phyloP scores from a whole-genome alignment of 768 basidiomycete species.

The Psilocybe tampanensis region DNA sequence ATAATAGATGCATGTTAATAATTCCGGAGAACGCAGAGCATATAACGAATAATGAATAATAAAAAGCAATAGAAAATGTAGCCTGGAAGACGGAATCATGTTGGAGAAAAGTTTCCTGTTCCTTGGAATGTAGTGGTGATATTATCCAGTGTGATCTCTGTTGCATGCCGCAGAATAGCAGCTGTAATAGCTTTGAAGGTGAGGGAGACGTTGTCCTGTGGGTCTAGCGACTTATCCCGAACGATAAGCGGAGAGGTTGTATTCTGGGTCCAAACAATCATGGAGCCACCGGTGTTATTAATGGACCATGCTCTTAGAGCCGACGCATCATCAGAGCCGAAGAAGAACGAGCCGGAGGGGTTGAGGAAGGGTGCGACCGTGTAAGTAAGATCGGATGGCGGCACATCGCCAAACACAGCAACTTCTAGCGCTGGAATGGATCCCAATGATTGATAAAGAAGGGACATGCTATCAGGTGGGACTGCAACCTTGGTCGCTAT shows the following conservation, averaged over 20 bases:
- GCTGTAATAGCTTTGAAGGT: slow-evolving; percentile 50
- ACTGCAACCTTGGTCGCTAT: slow-evolving; percentile 30
- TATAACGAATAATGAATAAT: slow-evolving; percentile 1
- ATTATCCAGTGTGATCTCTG: slow-evolving; percentile 40
- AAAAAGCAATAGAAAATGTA: background rate
- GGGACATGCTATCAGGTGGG: slow-evolving; percentile 43
- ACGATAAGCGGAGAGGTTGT: slow-evolving; percentile 53
- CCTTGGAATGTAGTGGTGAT: slow-evolving; percentile 44
- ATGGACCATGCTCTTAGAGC: slow-evolving; percentile 59
- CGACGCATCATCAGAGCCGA: slow-evolving; percentile 54
- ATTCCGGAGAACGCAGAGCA: background rate
- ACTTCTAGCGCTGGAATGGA: slow-evolving; percentile 59
- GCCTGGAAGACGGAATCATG: slow-evolving; percentile 15
- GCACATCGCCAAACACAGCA: slow-evolving; percentile 61
- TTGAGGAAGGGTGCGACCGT: slow-evolving; percentile 54
- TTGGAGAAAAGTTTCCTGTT: slow-evolving; percentile 32
- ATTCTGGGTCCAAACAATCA: slow-evolving; percentile 56
- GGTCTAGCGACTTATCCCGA: slow-evolving; percentile 45
- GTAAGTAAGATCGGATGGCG: slow-evolving; percentile 47
- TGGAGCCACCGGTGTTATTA: slow-evolving; percentile 31
- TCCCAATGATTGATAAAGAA: slow-evolving; percentile 42
- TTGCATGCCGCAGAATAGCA: slow-evolving; percentile 34
- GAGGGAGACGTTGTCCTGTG: slow-evolving; percentile 42
- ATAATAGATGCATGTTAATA: background rate
- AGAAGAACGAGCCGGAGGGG: slow-evolving; percentile 54